Percentiles rank a stretch among this genome's conserved stretches.
Conservation (phyloP, 768 basidiomycete genomes). For the Agrocybe pediades region DNA sequence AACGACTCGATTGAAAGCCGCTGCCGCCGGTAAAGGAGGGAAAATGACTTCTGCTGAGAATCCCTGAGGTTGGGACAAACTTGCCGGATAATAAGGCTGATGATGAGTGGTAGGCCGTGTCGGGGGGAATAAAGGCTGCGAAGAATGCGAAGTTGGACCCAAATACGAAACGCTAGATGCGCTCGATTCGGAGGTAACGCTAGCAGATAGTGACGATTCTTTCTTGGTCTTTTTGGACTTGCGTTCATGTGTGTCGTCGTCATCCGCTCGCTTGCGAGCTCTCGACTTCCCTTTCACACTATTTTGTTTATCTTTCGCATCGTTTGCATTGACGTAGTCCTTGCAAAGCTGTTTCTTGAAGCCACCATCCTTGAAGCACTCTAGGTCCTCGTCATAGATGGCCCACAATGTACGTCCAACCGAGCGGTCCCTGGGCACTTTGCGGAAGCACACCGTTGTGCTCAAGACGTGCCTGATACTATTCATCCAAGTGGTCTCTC, state of each 20-base stretch:
- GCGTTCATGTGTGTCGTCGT: slow-evolving; percentile 34
- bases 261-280: slow-evolving; percentile 40
- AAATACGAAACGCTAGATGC: slow-evolving; percentile 25
- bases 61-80: slow-evolving; percentile 44
- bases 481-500: slow-evolving; percentile 97
- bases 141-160: slow-evolving; percentile 26
- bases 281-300: slow-evolving; percentile 33
- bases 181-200: slow-evolving; percentile 19
- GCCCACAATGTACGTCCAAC: slow-evolving; percentile 88
- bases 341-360: slow-evolving; percentile 68
- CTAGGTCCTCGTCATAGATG: slow-evolving; percentile 79
- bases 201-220: slow-evolving; percentile 26
- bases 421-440: slow-evolving; percentile 73
- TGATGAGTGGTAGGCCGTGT: slow-evolving; percentile 62
- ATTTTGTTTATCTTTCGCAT: slow-evolving; percentile 33
- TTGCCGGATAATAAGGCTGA: slow-evolving; percentile 74
- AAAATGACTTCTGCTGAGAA: slow-evolving; percentile 68
- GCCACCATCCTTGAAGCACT: slow-evolving; percentile 83
- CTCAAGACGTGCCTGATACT: slow-evolving; percentile 96
- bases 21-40: slow-evolving; percentile 64
- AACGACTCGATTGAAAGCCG: slow-evolving; percentile 32
- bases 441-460: slow-evolving; percentile 89
- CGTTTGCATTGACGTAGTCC: slow-evolving; percentile 41
- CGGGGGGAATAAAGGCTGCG: slow-evolving; percentile 50
- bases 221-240: slow-evolving; percentile 52